phyloP scores from a whole-genome alignment of 1,139 yeast genomes.

The Wickerhamomyces sp. region DNA sequence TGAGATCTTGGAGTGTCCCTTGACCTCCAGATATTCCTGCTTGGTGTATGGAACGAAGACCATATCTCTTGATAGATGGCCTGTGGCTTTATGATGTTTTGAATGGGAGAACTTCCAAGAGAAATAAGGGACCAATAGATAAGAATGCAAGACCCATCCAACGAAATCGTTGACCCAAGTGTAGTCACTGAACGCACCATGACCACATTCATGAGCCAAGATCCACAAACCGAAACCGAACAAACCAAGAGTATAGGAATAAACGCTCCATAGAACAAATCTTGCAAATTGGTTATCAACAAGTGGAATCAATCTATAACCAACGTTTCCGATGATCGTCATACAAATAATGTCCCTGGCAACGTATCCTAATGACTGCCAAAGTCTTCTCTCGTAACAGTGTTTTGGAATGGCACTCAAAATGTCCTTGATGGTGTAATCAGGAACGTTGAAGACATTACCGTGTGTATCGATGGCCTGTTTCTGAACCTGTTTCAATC shows the following conservation, averaged over 20 bases:
- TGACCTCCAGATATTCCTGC: slow-evolving; percentile 34
- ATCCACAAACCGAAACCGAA: slow-evolving; percentile 57
- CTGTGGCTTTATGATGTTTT: slow-evolving; percentile 62
- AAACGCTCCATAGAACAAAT: slow-evolving; percentile 40
- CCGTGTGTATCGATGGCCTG: slow-evolving; percentile 49
- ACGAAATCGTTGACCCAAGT: slow-evolving; percentile 49
- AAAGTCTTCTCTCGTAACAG: slow-evolving; percentile 52
- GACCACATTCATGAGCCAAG: slow-evolving; percentile 64
- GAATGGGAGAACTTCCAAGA: slow-evolving; percentile 59
- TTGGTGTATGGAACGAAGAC: slow-evolving; percentile 54
- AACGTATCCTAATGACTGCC: slow-evolving; percentile 49
- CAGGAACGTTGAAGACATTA: slow-evolving; percentile 55
- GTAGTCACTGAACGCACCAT: slow-evolving; percentile 55
- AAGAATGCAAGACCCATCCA: slow-evolving; percentile 59
- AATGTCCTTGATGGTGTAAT: slow-evolving; percentile 57
- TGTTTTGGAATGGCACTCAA: slow-evolving; percentile 55
- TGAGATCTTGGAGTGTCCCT: slow-evolving; percentile 30
- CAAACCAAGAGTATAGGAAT: slow-evolving; percentile 37
- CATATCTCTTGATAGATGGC: slow-evolving; percentile 56
- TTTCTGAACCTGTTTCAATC: slow-evolving; percentile 9
- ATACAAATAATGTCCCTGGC: slow-evolving; percentile 48
- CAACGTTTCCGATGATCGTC: slow-evolving; percentile 35
- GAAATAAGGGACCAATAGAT: slow-evolving; percentile 53
- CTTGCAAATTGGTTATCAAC: slow-evolving; percentile 34
- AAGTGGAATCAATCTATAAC: slow-evolving; percentile 42